Base-by-base conservation (phyloP, 2,329 filamentous ascomycete species). In the Pseudonectria foliicola region DNA sequence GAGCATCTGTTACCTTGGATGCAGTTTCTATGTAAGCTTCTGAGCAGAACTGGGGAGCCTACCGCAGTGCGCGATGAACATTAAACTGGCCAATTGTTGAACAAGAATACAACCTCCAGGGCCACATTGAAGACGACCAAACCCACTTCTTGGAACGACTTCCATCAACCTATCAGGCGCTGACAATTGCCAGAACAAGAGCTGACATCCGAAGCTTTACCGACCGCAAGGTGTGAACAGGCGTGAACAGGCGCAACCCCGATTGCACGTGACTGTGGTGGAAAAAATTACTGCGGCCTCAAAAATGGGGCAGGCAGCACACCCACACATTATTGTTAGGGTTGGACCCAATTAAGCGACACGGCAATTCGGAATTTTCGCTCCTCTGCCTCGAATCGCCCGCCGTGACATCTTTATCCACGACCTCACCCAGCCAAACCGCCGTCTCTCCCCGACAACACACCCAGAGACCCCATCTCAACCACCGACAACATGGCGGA, bases 401-500 rank as follows among this genome's bases (percentile, higher is more conserved):
- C 45, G 48, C 48, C 42, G 45, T 45, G 46, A 51, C 48, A 58
- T 51, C 49, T 50, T 56, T 54, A 52, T 46, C 48, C 46, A 54
- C 54, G 53, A 53, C 45, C 43, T 45, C 47, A 46, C 45, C 46
- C 45, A 49, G 48, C 49, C 43, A 46, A 55, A 44, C 45, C 35
- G 50, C 44, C 47, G 46, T 52, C 52, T 53, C 49, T 53, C 47
- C 44, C 43, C 48, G 49, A 50, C 44, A 57, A 53, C 52, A 48
- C 49, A 45, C 50, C 52, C 48, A 52, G 49, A 57, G 50, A 57
- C 55, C 49, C 38, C 56, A 54, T 53, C 54, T 48, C 51, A 52
- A 52, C 47, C 45, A 68, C 62, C 70, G 72, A 72, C 75, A 93
- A 71, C 70, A 95, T 95, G 90, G 85, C 89, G 73, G 85, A 89